Evolutionary conservation across 805 yeast genomes (phyloP).

Genomic region (Candida jianshihensis): DNA sequence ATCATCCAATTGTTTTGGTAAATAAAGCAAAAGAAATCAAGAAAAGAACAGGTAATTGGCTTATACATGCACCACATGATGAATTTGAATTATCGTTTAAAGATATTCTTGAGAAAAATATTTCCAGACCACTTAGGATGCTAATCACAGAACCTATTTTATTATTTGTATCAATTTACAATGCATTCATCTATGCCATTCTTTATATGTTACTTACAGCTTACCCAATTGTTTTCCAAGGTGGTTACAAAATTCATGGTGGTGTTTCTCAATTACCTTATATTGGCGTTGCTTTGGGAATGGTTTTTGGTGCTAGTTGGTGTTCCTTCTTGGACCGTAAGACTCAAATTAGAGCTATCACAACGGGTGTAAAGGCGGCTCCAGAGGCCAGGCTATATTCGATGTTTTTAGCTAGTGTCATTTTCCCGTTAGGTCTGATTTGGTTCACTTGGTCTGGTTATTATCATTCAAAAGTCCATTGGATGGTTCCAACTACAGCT

Average conservation of each 20-base stretch:
- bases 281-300: slow-evolving; percentile 66
- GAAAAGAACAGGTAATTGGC: slow-evolving; percentile 73
- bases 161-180: slow-evolving; percentile 60
- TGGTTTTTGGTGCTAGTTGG: slow-evolving; percentile 46
- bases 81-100: slow-evolving; percentile 45
- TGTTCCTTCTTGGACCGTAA: slow-evolving; percentile 48
- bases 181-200: slow-evolving; percentile 76
- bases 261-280: slow-evolving; percentile 78
- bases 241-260: slow-evolving; percentile 52
- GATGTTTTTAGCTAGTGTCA: slow-evolving; percentile 63
- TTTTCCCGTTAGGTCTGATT: slow-evolving; percentile 71
- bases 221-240: slow-evolving; percentile 61
- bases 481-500: slow-evolving; percentile 73
- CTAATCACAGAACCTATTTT: slow-evolving; percentile 65
- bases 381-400: slow-evolving; percentile 81
- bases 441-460: slow-evolving; percentile 90
- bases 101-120: slow-evolving; percentile 56
- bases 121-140: slow-evolving; percentile 65
- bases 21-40: slow-evolving; percentile 58
- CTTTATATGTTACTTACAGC: slow-evolving; percentile 69
- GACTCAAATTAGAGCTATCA: slow-evolving; percentile 39
- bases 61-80: slow-evolving; percentile 73
- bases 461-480: slow-evolving; percentile 62
- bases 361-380: slow-evolving; percentile 51
- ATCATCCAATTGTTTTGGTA: slow-evolving; percentile 59